Conservation (phyloP, 371 early-diverging fungal species). For the Rhizomucor pusillus region DNA sequence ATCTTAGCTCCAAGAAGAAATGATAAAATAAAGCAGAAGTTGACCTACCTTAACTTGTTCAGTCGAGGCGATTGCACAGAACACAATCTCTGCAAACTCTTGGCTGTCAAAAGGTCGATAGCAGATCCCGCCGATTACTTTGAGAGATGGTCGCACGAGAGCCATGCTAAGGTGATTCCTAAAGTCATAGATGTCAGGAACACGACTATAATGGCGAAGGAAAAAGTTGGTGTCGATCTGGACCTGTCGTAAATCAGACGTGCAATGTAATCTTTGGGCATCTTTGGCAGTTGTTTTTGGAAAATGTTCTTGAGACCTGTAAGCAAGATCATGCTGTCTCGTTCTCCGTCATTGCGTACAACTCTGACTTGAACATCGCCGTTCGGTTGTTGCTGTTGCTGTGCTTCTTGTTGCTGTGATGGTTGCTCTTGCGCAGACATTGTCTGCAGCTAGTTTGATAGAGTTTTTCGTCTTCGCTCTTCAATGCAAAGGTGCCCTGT, state of each 20-base stretch:
- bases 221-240: background rate
- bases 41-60: slow-evolving; percentile 91
- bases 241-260: slow-evolving; percentile 94
- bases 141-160: slow-evolving; percentile 48
- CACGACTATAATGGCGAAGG: too few species aligned
- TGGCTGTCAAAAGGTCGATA: slow-evolving; percentile 90
- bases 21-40: background rate
- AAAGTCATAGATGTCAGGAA: background rate
- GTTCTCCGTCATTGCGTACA: slow-evolving; percentile 74
- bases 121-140: slow-evolving; percentile 96
- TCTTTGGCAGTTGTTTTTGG: slow-evolving; percentile 98
- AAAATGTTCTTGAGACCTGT: slow-evolving; percentile 96
- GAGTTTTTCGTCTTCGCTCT: too few species aligned
- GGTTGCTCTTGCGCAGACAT: too few species aligned
- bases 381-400: slow-evolving; percentile 18
- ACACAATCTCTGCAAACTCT: slow-evolving; percentile 99
- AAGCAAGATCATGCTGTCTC: slow-evolving; percentile 81
- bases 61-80: slow-evolving; percentile 93
- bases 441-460: too few species aligned
- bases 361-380: slow-evolving; percentile 66
- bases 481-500: too few species aligned
- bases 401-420: too few species aligned
- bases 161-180: slow-evolving; percentile 87
- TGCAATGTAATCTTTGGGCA: slow-evolving; percentile 99
- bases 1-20: background rate